Conservation (phyloP, 768 basidiomycete genomes). For the Amanita inopinata region DNA sequence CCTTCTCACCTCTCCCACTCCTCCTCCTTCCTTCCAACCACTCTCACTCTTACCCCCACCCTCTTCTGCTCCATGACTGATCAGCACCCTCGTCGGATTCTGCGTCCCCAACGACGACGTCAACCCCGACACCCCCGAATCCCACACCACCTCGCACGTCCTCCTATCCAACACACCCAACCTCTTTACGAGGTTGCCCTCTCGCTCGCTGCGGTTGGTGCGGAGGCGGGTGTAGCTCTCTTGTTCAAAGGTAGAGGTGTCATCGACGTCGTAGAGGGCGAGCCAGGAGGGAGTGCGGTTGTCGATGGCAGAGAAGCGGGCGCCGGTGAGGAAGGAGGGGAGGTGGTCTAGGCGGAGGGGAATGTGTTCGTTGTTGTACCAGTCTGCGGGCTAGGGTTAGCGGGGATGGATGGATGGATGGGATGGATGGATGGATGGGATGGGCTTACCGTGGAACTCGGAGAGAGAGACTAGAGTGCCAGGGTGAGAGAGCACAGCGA, state of each 20-base stretch:
- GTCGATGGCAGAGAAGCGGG: slow-evolving; percentile 32
- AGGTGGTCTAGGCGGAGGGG: slow-evolving; percentile 38
- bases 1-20: slow-evolving; percentile 12
- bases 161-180: slow-evolving; percentile 36
- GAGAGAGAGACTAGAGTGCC: slow-evolving; percentile 29
- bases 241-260: slow-evolving; percentile 29
- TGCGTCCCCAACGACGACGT: slow-evolving; percentile 22
- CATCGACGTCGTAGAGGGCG: slow-evolving; percentile 40
- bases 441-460: slow-evolving; percentile 34
- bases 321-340: slow-evolving; percentile 36
- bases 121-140: slow-evolving; percentile 23
- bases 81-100: slow-evolving; percentile 21
- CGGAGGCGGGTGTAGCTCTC: slow-evolving; percentile 35
- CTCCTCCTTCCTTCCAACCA: slow-evolving; percentile 19
- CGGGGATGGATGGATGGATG: too few relatives aligned
- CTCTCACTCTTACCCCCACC: slow-evolving; percentile 11
- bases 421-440: too few relatives aligned
- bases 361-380: slow-evolving; percentile 50
- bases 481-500: slow-evolving; percentile 39
- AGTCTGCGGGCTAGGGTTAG: slow-evolving; percentile 19
- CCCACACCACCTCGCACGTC: slow-evolving; percentile 24
- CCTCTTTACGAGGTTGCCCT: slow-evolving; percentile 29
- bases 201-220: slow-evolving; percentile 32
- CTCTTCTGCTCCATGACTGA: slow-evolving; percentile 23
- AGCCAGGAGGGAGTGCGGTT: slow-evolving; percentile 30